These are phyloP conservation scores for Chaetomium strumarium DNA, from an alignment of 2,329 filamentous ascomycete species.

Conservation along the genomic window DNA sequence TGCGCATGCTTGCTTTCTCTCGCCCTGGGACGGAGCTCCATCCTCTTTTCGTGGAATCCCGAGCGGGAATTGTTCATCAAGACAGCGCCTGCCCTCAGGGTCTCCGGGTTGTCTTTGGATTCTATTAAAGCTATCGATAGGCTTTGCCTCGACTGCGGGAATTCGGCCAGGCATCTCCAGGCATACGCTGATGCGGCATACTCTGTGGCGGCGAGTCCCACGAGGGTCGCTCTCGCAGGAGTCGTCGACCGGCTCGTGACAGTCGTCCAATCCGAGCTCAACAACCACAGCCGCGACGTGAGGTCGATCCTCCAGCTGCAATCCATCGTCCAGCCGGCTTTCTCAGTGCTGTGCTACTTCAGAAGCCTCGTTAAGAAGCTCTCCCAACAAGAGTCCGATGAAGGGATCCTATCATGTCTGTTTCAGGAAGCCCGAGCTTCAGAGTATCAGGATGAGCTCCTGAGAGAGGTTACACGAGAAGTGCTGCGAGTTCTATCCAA, in stretches of 20 bases:
- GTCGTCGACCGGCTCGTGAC: constrained; percentile 44
- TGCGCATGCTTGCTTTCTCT: constrained; percentile 57
- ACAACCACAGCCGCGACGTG: constrained; percentile 35
- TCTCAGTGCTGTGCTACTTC: constrained; percentile 47
- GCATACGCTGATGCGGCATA: constrained; percentile 44
- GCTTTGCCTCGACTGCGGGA: constrained; percentile 43
- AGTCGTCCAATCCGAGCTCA: constrained; percentile 45
- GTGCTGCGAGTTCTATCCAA: constrained; percentile 43
- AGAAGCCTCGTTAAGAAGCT: constrained; percentile 44
- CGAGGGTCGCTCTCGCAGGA: constrained; percentile 47
- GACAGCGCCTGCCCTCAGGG: constrained; percentile 40
- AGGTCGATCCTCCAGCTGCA: constrained; percentile 50
- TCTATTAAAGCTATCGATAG: constrained; percentile 42
- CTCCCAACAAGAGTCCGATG: constrained; percentile 44
- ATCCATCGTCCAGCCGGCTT: constrained; percentile 41
- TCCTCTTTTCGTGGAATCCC: constrained; percentile 60
- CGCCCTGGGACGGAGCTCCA: constrained; percentile 63
- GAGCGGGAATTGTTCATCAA: constrained; percentile 48
- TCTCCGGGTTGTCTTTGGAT: constrained; percentile 51
- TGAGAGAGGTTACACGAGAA: constrained; percentile 61
- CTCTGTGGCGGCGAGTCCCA: constrained; percentile 38
- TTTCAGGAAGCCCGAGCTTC: constrained; percentile 57
- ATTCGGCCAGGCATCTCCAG: constrained; percentile 41
- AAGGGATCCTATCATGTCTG: constrained; percentile 55
- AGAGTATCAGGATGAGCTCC: constrained; percentile 56